phyloP scores from a whole-genome alignment of 2,329 filamentous ascomycete genomes.

The Lecanicillium sp. region DNA sequence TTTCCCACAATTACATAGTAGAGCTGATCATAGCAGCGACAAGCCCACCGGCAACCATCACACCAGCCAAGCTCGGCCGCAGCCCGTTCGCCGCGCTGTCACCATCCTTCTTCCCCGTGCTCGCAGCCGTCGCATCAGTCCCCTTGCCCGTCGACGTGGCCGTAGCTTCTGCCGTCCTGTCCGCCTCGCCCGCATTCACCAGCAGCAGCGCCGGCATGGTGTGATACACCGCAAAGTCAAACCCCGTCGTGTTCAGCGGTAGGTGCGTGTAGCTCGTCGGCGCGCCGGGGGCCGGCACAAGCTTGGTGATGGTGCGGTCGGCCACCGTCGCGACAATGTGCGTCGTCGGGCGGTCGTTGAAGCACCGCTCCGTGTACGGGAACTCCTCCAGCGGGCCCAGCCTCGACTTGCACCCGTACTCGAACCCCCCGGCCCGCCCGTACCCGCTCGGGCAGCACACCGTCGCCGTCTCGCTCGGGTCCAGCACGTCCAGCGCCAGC shows the following conservation, averaged over 20 bases:
- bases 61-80: too few species aligned
- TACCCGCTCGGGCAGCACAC: slow-evolving; percentile 1
- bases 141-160: not conserved
- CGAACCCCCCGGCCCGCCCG: not conserved
- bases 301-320: not conserved
- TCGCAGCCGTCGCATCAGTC: not conserved
- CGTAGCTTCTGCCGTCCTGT: not conserved
- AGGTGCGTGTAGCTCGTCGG: not conserved
- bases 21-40: too few species aligned
- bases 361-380: not conserved
- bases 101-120: not conserved
- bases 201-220: slow-evolving; percentile 1
- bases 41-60: too few species aligned
- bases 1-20: too few species aligned
- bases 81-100: not conserved
- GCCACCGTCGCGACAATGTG: not conserved
- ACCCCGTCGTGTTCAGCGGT: not conserved
- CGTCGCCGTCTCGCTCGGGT: not conserved
- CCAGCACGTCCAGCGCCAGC: not conserved
- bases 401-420: not conserved
- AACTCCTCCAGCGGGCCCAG: not conserved
- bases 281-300: not conserved
- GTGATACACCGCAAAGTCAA: not conserved
- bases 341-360: not conserved
- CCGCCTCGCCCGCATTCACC: not conserved